Percentiles rank a stretch among this genome's conserved stretches.
phyloP scores from a whole-genome alignment of 306 rosid genomes.

The Dryas alaskensis region DNA sequence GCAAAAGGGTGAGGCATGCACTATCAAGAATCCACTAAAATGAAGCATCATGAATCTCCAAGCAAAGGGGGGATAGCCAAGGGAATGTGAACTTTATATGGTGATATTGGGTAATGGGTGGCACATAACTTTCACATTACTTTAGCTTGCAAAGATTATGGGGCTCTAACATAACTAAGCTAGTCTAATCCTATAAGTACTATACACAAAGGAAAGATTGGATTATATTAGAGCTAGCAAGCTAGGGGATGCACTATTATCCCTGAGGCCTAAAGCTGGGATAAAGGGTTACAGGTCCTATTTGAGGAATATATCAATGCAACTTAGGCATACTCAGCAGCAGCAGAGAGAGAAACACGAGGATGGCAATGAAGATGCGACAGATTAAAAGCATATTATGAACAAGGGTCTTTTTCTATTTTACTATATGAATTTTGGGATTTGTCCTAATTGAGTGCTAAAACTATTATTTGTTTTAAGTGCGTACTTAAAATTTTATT shows the following conservation, averaged over 20 bases:
- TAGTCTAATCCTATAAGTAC: slow-evolving; percentile 46
- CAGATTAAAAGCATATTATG: no score
- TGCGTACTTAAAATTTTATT: no score
- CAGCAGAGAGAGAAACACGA: no score
- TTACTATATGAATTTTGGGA: no score
- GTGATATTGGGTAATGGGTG: slow-evolving; percentile 22
- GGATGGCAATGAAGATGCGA: no score
- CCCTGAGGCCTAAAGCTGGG: neutral
- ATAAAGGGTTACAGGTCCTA: neutral
- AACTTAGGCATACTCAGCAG: no score
- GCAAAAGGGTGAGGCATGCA: slow-evolving; percentile 58
- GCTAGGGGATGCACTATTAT: neutral
- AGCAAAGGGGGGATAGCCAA: slow-evolving; percentile 35
- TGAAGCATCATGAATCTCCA: slow-evolving; percentile 63
- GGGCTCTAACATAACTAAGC: slow-evolving; percentile 28
- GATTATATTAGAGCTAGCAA: neutral
- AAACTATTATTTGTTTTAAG: no score
- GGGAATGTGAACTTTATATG: slow-evolving; percentile 25
- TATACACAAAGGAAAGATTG: neutral
- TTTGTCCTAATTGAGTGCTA: no score
- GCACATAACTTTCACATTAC: slow-evolving; percentile 42
- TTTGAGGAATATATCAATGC: no score
- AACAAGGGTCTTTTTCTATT: no score
- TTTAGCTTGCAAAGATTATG: slow-evolving; percentile 35
- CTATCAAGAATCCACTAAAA: slow-evolving; percentile 67